phyloP scores from a whole-genome alignment of 1,284 basidiomycete species.

The Cryptococcus hybrid region DNA sequence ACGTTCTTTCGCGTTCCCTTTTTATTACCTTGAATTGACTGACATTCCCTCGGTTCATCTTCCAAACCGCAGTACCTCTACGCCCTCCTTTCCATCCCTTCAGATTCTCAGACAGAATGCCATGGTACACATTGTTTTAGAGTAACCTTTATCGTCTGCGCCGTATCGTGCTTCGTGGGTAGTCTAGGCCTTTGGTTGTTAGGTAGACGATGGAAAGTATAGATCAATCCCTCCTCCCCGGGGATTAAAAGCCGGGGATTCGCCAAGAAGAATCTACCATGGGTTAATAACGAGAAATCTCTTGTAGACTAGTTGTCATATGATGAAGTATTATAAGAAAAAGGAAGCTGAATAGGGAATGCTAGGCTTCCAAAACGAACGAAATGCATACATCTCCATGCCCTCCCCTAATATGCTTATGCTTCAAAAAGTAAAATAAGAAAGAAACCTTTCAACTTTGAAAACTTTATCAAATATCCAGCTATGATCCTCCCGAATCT shows the following conservation, averaged over 20 bases:
- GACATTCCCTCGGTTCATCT: background rate
- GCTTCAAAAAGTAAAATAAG: too few relatives aligned
- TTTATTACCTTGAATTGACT: background rate
- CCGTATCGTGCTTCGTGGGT: constrained; percentile 33
- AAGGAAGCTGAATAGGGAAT: too few relatives aligned
- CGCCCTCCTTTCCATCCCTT: constrained; percentile 30
- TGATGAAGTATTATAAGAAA: too few relatives aligned
- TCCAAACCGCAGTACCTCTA: constrained; percentile 31
- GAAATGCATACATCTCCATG: too few relatives aligned
- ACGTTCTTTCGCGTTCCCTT: constrained; percentile 11
- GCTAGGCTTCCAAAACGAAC: too few relatives aligned
- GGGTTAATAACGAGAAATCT: too few relatives aligned
- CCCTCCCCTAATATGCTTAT: too few relatives aligned
- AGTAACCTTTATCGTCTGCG: constrained; percentile 38
- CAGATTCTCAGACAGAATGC: constrained; percentile 26
- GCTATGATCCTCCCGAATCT: too few relatives aligned
- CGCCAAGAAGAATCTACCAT: too few relatives aligned
- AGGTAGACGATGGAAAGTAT: constrained; percentile 45
- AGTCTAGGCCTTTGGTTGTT: constrained; percentile 35
- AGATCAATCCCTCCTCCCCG: background rate
- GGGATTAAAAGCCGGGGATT: background rate
- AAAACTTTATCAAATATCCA: too few relatives aligned
- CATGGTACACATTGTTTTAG: constrained; percentile 45
- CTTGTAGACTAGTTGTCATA: too few relatives aligned
- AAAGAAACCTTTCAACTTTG: too few relatives aligned